Percentiles rank a stretch among this genome's conserved stretches.
Conservation (phyloP, 768 basidiomycete species). For the Scleroderma citrinum region DNA sequence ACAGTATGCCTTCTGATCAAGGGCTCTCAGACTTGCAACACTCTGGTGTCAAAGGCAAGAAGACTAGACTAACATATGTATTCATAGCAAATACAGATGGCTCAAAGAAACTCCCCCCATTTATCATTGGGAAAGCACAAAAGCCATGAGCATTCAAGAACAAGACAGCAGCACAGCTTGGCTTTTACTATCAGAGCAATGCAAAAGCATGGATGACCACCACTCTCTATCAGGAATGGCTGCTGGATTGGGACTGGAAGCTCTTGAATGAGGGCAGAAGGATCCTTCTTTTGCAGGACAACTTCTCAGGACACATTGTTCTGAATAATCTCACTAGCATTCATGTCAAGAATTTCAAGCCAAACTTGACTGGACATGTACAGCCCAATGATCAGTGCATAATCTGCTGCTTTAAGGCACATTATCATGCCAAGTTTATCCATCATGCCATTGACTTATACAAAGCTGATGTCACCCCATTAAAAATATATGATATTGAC, state of each 20-base stretch:
- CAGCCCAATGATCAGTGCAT: too few relatives aligned
- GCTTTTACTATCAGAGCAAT: slow-evolving; percentile 33
- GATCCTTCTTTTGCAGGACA: too few relatives aligned
- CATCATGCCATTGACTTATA: too few relatives aligned
- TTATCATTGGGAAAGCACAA: slow-evolving; percentile 34
- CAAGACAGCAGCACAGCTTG: slow-evolving; percentile 13
- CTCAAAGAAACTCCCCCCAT: slow-evolving; percentile 24
- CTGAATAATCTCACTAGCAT: too few relatives aligned
- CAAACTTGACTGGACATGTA: too few relatives aligned
- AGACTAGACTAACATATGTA: slow-evolving; percentile 1
- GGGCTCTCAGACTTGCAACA: neutral
- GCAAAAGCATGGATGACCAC: slow-evolving; percentile 36
- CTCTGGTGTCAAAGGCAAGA: slow-evolving; percentile 1
- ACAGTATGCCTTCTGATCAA: slow-evolving; percentile 3
- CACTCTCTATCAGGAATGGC: slow-evolving; percentile 30
- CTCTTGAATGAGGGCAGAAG: too few relatives aligned
- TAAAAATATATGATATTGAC: too few relatives aligned
- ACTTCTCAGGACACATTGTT: too few relatives aligned
- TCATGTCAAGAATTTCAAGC: too few relatives aligned
- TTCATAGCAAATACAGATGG: slow-evolving; percentile 27
- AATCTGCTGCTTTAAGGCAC: too few relatives aligned
- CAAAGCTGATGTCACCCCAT: too few relatives aligned
- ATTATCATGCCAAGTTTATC: too few relatives aligned
- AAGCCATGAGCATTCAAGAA: slow-evolving; percentile 13
- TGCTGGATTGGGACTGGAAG: slow-evolving; percentile 10